Base-by-base conservation (phyloP, 2,329 filamentous ascomycete genomes). In the Alternaria longipes region DNA sequence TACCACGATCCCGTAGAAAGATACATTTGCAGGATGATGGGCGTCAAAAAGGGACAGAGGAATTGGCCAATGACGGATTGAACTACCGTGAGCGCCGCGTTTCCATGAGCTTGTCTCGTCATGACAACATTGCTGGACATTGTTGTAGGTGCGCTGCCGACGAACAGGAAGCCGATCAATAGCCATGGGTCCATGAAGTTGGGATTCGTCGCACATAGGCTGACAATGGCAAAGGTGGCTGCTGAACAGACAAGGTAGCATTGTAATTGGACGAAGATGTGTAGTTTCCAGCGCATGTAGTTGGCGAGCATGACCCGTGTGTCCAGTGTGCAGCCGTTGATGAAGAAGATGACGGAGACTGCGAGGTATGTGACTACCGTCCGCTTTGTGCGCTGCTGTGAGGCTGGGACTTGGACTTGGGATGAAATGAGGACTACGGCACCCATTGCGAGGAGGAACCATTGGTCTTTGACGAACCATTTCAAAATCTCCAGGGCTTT, bases 71-170 rank as follows among this genome's bases (percentile, higher is more conserved):
- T 80, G 8, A 91, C 84, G 2, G 91, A 89, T 71, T 91, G 89
- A 32, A 91, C 89, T 0, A 81, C 72, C 0, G 77, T 78, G 4
- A 79, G 68, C 1, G 77, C 77, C 0, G 74, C 67, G 44, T 92
- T 90, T 5, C 90, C 90, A 38, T 89, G 87, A 0, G 90, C 87
- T 40, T 87, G 83, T 26, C 89, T 81, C 6, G 90, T 92, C 89
- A 92, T 91, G 41, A 92, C 88, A 8, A 91, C 88, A 73, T 92
- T 92, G 46, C 87, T 91, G 8, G 88, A 86, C 69, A 92, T 90
- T 0, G 90, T 92, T 0, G 90, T 92, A 1, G 90, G 89, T 5
- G 91, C 86, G 70, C 86, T 90, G n/a, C 87, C 85, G 2, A 88
- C 83, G 40, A 90, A 86, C 3, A 91, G 83, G 74, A 91, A 86